Evolutionary conservation across 257 asterid species (phyloP).

Genomic region (Solanum appendiculatum): DNA sequence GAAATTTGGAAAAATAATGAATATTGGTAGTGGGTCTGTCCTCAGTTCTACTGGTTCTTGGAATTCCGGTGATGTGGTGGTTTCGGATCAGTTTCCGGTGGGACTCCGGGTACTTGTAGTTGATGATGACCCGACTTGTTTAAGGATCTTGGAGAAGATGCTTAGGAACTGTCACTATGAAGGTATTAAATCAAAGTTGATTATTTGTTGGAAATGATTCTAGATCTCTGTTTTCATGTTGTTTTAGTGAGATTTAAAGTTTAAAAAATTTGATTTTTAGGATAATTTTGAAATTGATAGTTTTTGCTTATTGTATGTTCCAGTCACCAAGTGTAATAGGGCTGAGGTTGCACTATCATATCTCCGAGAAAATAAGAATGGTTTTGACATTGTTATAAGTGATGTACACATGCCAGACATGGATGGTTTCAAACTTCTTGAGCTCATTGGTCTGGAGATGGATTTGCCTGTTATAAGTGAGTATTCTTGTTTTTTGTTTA

Average conservation of each 20-base stretch:
- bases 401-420: conserved; percentile 99
- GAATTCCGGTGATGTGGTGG: conserved; percentile 63
- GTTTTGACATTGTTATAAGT: conserved; percentile 77
- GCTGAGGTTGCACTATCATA: conserved; percentile 70
- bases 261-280: too few species aligned
- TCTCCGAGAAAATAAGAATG: conserved; percentile 65
- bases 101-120: conserved; percentile 89
- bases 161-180: conserved; percentile 63
- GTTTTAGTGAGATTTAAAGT: neutral
- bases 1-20: conserved; percentile 36
- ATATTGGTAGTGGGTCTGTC: conserved; percentile 35
- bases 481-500: conserved; percentile 1
- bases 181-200: conserved; percentile 30
- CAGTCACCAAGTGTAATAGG: conserved; percentile 72
- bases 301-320: neutral
- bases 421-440: conserved; percentile 96
- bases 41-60: conserved; percentile 7
- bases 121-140: conserved; percentile 93
- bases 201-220: neutral
- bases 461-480: conserved; percentile 96
- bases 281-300: too few species aligned
- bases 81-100: conserved; percentile 72
- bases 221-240: neutral
- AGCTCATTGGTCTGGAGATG: conserved; percentile 82
- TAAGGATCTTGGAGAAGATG: conserved; percentile 90